Percentiles rank a stretch among this genome's conserved stretches.
Evolutionary conservation across 768 basidiomycete genomes (phyloP).

Genomic region (Porphyrellus cyaneotinctus): DNA sequence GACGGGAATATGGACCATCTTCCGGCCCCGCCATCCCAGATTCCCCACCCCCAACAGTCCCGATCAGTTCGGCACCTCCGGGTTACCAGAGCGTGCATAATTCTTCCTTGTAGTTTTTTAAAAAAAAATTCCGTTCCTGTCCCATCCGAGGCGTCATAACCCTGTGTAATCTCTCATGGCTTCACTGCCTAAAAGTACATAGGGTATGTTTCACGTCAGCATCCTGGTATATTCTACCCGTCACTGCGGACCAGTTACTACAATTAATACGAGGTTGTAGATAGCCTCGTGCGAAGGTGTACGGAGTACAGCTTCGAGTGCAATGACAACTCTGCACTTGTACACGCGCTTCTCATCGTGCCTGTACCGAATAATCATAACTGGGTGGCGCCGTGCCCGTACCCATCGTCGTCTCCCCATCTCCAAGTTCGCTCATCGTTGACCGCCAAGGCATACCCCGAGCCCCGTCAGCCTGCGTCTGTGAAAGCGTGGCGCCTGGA

Average conservation of each 20-base stretch:
- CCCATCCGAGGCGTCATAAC: no score
- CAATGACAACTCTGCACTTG: not conserved
- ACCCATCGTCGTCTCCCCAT: constrained; percentile 28
- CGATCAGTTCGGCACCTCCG: not conserved
- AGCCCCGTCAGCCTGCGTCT: not conserved
- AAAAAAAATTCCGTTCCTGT: no score
- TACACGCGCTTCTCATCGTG: not conserved
- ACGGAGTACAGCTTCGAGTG: no score
- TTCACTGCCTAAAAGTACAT: no score
- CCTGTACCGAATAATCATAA: constrained; percentile 17
- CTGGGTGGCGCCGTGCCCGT: constrained; percentile 22
- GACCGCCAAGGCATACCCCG: constrained; percentile 33
- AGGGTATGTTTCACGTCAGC: no score
- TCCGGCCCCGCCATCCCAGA: not conserved
- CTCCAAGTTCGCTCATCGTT: constrained; percentile 35
- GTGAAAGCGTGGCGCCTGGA: not conserved
- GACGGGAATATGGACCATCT: not conserved
- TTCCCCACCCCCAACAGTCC: not conserved
- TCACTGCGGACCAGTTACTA: not conserved
- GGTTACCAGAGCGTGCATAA: not conserved
- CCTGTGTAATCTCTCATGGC: no score
- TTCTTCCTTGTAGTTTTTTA: no score
- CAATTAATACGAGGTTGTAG: not conserved
- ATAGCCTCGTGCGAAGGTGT: not conserved
- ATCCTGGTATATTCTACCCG: not conserved